Evolutionary conservation across 164 flowering plant species (phyloP).

Genomic region (Chimonanthus praecox): DNA sequence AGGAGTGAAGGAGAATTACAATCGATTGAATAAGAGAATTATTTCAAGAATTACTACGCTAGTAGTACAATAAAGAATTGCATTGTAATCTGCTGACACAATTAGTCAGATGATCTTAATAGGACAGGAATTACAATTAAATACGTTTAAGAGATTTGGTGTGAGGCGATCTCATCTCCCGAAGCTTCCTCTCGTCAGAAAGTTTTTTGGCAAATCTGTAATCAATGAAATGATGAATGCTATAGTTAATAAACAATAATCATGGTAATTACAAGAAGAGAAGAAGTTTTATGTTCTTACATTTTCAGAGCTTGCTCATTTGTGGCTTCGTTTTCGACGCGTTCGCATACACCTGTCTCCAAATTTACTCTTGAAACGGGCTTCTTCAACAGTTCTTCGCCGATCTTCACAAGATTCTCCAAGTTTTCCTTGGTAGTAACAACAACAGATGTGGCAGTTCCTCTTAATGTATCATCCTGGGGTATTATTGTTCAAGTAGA

Average conservation of each 20-base stretch:
- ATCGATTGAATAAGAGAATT: too few species aligned
- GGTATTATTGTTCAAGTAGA: background rate
- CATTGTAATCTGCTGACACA: background rate
- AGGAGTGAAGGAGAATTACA: too few species aligned
- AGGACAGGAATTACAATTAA: background rate
- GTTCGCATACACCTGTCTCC: constrained; percentile 23
- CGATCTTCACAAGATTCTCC: constrained; percentile 27
- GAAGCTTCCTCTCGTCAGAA: constrained; percentile 15
- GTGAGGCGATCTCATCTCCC: constrained; percentile 13
- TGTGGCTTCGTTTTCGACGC: constrained; percentile 21
- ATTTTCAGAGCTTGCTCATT: constrained; percentile 33
- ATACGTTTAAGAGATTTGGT: background rate
- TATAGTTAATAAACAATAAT: background rate
- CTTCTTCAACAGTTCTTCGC: constrained; percentile 27
- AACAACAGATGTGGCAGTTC: constrained; percentile 21
- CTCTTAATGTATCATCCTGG: constrained; percentile 26
- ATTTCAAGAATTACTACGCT: background rate
- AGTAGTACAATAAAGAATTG: background rate
- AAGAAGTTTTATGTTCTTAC: constrained; percentile 9
- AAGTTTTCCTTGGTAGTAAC: constrained; percentile 30
- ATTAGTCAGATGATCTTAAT: too few species aligned
- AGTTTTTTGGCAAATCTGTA: constrained; percentile 33
- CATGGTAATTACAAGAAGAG: background rate
- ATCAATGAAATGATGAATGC: background rate
- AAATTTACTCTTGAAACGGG: constrained; percentile 32